Conservation (phyloP, 108 stramenopile species). For the Cyclostephanos tholiformis region DNA sequence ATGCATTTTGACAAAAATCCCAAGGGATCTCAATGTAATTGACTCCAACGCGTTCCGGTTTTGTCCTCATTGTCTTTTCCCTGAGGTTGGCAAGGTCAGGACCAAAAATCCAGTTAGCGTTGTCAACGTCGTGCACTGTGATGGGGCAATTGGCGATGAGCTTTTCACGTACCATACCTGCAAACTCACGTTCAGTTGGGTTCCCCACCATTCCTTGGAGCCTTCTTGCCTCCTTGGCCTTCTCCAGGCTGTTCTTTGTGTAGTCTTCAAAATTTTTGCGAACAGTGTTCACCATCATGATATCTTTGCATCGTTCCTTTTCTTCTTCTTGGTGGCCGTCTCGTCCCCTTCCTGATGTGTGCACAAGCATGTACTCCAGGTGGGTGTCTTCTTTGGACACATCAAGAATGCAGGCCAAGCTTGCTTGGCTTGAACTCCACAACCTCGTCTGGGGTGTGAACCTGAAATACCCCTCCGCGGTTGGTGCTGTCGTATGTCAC, state of each 20-base stretch:
- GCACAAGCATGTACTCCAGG: too few species aligned
- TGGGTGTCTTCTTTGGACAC: neutral
- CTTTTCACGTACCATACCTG: neutral
- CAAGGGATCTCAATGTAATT: conserved; percentile 4
- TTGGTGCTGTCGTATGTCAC: conserved; percentile 29
- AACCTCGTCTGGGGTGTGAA: neutral
- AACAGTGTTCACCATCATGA: too few species aligned
- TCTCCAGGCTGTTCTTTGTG: too few species aligned
- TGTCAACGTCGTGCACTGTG: neutral
- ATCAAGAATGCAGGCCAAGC: neutral
- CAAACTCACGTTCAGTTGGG: neutral
- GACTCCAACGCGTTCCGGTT: neutral
- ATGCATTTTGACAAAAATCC: neutral
- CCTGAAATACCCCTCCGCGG: neutral
- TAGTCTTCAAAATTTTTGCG: too few species aligned
- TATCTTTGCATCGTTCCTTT: too few species aligned
- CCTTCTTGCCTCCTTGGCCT: too few species aligned
- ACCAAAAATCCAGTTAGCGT: neutral
- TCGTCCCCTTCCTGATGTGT: too few species aligned
- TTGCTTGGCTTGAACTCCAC: neutral
- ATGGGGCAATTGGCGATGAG: neutral
- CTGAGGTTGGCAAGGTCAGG: neutral
- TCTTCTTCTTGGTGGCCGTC: too few species aligned
- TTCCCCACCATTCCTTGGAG: neutral
- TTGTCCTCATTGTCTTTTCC: neutral